These are phyloP conservation scores for Alnus rubra DNA, from an alignment of 306 rosid genomes.

Conservation along the genomic window DNA sequence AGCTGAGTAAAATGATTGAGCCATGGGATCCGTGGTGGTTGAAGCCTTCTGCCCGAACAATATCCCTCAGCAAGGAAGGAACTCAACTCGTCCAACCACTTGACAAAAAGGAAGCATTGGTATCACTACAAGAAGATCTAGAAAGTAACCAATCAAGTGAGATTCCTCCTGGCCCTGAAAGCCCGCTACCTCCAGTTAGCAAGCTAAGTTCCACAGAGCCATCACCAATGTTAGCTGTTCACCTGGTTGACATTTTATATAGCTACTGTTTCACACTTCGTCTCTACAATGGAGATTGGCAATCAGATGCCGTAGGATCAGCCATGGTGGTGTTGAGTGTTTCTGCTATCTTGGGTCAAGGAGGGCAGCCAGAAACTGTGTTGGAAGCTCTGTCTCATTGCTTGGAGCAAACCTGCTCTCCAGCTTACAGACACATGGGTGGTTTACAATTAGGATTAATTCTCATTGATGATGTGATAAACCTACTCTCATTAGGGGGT, in stretches of 20 bases:
- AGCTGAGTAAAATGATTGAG: conserved; percentile 80
- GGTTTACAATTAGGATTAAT: conserved; percentile 70
- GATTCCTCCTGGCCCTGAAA: conserved; percentile 73
- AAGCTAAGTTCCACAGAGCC: conserved; percentile 72
- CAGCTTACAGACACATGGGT: conserved; percentile 64
- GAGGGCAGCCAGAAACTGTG: conserved; percentile 62
- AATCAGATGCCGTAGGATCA: conserved; percentile 69
- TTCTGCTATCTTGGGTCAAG: conserved; percentile 77
- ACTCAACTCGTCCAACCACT: conserved; percentile 73
- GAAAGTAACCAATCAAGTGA: conserved; percentile 43
- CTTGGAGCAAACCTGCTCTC: conserved; percentile 80
- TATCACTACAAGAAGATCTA: conserved; percentile 20
- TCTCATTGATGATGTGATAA: conserved; percentile 59
- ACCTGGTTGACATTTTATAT: conserved; percentile 72
- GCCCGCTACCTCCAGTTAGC: conserved; percentile 67
- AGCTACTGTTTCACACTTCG: conserved; percentile 83
- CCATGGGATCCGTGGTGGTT: conserved; percentile 99
- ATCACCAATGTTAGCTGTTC: conserved; percentile 74
- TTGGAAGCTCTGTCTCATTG: conserved; percentile 69
- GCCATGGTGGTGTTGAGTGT: conserved; percentile 61
- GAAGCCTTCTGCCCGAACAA: conserved; percentile 63
- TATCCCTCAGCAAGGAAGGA: conserved; percentile 78
- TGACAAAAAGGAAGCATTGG: conserved; percentile 30
- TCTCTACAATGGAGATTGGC: conserved; percentile 88
- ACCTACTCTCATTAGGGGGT: conserved; percentile 51